These are phyloP conservation scores for Plasmodium chabaudi DNA, from an alignment of 169 alveolate genomes.

Conservation along the genomic window DNA sequence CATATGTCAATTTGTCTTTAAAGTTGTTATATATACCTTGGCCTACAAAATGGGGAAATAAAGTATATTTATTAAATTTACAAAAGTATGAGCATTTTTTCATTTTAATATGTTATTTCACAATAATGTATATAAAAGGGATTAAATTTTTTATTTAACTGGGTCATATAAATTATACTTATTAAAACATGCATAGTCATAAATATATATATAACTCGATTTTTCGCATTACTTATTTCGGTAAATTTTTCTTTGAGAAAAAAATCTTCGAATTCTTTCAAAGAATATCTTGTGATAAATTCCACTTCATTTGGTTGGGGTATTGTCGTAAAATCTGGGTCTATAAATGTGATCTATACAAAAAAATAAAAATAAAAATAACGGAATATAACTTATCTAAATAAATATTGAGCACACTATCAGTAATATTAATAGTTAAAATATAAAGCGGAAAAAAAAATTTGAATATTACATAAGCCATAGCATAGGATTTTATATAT, in stretches of 20 bases:
- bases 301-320: conserved; percentile 74
- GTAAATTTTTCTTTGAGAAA: conserved; percentile 37
- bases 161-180: no score
- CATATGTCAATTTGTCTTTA: conserved; percentile 56
- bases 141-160: not conserved
- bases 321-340: conserved; percentile 31
- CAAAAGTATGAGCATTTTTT: not conserved
- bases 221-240: conserved; percentile 15
- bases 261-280: conserved; percentile 44
- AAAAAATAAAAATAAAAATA: not conserved
- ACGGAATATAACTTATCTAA: not conserved
- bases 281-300: conserved; percentile 40
- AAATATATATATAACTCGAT: no score
- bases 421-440: not conserved
- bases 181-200: no score
- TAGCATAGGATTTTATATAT: conserved; percentile 15
- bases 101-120: not conserved
- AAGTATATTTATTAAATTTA: not conserved
- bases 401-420: not conserved
- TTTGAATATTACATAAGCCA: conserved; percentile 38
- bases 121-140: not conserved
- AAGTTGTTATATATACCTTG: conserved; percentile 42
- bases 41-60: conserved; percentile 1
- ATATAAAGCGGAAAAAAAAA: not conserved
- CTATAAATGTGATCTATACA: conserved; percentile 29